These are phyloP conservation scores for Macadamia integrifolia DNA, from an alignment of 164 flowering plant genomes.

Conservation along the genomic window DNA sequence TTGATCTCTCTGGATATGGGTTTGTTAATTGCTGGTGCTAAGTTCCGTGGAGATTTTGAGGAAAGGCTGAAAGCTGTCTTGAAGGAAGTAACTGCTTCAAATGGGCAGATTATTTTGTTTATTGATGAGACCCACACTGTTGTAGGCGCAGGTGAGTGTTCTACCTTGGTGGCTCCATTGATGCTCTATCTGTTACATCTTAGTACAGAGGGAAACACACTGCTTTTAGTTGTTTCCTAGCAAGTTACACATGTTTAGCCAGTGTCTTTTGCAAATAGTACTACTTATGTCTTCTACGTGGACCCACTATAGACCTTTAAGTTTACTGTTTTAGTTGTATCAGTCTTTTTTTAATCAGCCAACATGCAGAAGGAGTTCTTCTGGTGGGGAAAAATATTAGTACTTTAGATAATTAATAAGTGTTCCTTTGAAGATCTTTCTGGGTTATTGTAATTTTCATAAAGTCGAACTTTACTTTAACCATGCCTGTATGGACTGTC, in stretches of 20 bases:
- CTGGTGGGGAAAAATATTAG: too few relatives aligned
- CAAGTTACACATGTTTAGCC: not conserved
- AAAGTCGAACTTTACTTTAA: too few relatives aligned
- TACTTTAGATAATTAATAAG: too few relatives aligned
- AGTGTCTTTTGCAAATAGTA: not conserved
- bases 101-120: constrained; percentile 85
- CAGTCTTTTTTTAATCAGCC: too few relatives aligned
- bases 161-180: not conserved
- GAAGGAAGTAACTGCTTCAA: constrained; percentile 89
- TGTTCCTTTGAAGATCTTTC: too few relatives aligned
- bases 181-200: not conserved
- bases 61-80: constrained; percentile 97
- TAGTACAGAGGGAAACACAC: not conserved
- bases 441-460: too few relatives aligned
- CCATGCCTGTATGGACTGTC: too few relatives aligned
- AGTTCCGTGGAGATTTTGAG: constrained; percentile 95
- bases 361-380: too few relatives aligned
- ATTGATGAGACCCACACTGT: constrained; percentile 97
- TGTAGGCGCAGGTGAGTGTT: constrained; percentile 89
- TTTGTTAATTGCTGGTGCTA: constrained; percentile 97
- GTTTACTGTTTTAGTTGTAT: too few relatives aligned
- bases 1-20: constrained; percentile 98
- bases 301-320: not conserved
- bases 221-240: not conserved
- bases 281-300: not conserved